Evolutionary conservation across 2,329 filamentous ascomycete genomes (phyloP), one percentile per base, ranked within the genome.

Genomic region (Aspergillaceae sp.): DNA sequence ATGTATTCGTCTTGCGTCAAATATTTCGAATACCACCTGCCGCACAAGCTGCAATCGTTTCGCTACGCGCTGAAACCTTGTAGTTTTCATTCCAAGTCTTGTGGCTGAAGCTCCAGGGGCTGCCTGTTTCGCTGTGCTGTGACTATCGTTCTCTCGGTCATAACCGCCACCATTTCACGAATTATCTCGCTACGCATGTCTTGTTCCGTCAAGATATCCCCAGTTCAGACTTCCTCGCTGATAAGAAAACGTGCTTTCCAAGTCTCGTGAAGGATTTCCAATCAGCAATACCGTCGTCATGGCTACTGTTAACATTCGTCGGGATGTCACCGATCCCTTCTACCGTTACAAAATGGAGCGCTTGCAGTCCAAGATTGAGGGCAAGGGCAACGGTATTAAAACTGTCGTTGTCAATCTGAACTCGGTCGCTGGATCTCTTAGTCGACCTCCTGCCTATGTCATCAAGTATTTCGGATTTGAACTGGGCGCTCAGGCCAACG

Each of bases 341-440:
- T 98, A 98, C 77, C 92, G 92, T 72, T 98, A 98, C 84, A 98
- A 98, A 83, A 98, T 98, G 92, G 92, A 97, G 77, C 85, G 83
- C 62, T 77, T 98, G 68, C 88, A 94, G 78, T 95, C 92, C 71
- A 98, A 98, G 80, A 94, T 98, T 62, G 92, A 98, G 76, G 92
- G 92, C 74, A 98, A 98, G 75, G 92, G 92, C 59, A 98, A 98
- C 76, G 92, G 92, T 67, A 98, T 98, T 82, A 98, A 98, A 79
- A 98, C 79, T 61, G 92, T 98, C 64, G 84, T 98, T 60, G 88
- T 94, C 79, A 98, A 98, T 73, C 75, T 98, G 66, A 87, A 83
- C 78, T 94, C 87, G 66, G 89, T 98, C 59, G 90, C 91, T 61
- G 78, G 86, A 64, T 94, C 91, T 53, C 82, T 98, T 59, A 88